Conservation (phyloP, 345 rosid genomes). For the Cardamine chenopodiifolia region DNA sequence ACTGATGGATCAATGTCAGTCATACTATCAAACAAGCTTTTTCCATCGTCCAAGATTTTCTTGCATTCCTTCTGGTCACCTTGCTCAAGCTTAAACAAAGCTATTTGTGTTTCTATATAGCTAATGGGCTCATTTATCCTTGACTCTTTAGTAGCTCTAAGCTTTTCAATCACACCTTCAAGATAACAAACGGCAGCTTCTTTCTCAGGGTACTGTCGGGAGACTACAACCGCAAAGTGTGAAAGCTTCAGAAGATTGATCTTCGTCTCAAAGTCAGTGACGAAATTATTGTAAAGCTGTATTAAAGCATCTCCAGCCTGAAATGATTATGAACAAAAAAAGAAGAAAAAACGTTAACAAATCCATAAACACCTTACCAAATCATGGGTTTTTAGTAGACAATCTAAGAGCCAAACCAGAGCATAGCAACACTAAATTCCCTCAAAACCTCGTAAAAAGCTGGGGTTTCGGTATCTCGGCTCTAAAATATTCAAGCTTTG, state of each 20-base stretch:
- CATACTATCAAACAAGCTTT: constrained; percentile 82
- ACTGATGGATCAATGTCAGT: constrained; percentile 99
- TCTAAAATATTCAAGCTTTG: constrained; percentile 1
- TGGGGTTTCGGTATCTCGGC: neutral
- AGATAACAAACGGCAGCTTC: constrained; percentile 84
- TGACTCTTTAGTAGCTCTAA: constrained; percentile 72
- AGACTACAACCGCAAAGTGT: constrained; percentile 87
- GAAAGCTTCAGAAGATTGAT: constrained; percentile 97
- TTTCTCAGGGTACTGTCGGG: constrained; percentile 84
- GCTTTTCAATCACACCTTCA: constrained; percentile 84
- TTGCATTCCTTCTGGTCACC: constrained; percentile 88
- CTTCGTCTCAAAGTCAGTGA: constrained; percentile 93
- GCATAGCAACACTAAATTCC: constrained; percentile 16
- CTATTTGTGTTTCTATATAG: constrained; percentile 84
- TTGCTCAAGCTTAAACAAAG: constrained; percentile 80
- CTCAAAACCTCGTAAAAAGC: constrained; percentile 8
- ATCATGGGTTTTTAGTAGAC: constrained; percentile 3
- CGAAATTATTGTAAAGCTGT: constrained; percentile 85
- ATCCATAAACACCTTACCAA: neutral
- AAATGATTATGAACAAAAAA: constrained; percentile 13
- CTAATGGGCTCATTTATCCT: constrained; percentile 84
- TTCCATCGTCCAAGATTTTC: constrained; percentile 84
- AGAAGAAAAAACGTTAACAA: neutral
- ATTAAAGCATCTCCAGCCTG: constrained; percentile 94
- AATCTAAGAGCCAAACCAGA: constrained; percentile 18